Base-by-base conservation (phyloP, 768 basidiomycete species). In the Kwoniella shandongensis region DNA sequence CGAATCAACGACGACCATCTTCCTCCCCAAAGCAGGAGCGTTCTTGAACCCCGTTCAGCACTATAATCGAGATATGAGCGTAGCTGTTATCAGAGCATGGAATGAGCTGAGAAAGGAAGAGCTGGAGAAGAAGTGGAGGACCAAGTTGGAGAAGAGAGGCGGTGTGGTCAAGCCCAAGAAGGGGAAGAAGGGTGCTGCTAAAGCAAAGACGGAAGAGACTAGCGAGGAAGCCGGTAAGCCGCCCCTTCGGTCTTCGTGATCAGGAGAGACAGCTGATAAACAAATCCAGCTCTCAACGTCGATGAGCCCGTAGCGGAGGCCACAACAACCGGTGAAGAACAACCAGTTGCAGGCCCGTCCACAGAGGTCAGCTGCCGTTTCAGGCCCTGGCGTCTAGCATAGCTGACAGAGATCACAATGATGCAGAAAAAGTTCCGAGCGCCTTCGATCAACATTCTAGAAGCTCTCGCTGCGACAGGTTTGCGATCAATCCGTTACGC, bases 1-100 rank as follows among this genome's bases (percentile, higher is more conserved):
- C 17, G 77, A 78, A 62, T 57, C 64, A 15, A 67, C 67, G 4
- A 76, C 77, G 3, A 76, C 75, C 69, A 88, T 97, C 70, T 81
- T 96, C 53, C 80, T 92, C 22, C 84, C 86, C 4, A 77, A 78
- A 44, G 78, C 78, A 51, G 88, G 90, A 55, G 90, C 93, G 2
- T 99, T 99, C 76, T 78, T 98, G 59, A 99, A 99, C 73, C 94
- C 96, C 5, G 87, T 97, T 12, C 96, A 99, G 73, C 91, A 99
- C 76, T 99, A 96, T 81, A 99, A 99, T 78, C 83, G 96, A 36
- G 96, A 99, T 78, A 76, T 90, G 44, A 91, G 89, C 62, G 86
- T 97, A 40, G 90, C 91, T 20, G 88, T 88, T 63, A 97, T 99
- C 54, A 81, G 85, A 27, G 84, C 86, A 3, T 99, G 91, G 91